phyloP scores from a whole-genome alignment of 805 yeast genomes.

The Candida arabinofermentans region DNA sequence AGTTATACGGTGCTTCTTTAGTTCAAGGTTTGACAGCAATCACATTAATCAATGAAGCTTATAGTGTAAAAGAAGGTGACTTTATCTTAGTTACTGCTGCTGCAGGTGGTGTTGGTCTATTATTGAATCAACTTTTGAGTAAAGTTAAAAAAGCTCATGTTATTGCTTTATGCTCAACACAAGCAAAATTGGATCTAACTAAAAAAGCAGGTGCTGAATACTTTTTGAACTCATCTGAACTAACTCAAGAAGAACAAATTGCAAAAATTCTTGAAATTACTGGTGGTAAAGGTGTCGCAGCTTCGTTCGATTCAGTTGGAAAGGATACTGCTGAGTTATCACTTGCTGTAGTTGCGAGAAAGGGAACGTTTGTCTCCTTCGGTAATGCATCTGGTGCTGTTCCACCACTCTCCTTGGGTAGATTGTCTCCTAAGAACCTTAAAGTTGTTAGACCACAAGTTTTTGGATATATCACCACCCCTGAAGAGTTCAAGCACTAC shows the following conservation, averaged over 20 bases:
- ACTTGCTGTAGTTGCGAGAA: slow-evolving; percentile 53
- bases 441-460: slow-evolving; percentile 63
- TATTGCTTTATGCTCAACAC: slow-evolving; percentile 80
- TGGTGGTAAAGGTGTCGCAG: slow-evolving; percentile 62
- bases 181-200: slow-evolving; percentile 65
- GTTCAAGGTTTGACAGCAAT: slow-evolving; percentile 79
- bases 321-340: slow-evolving; percentile 71
- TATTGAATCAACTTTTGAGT: slow-evolving; percentile 61
- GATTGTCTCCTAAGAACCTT: slow-evolving; percentile 59
- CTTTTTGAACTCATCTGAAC: slow-evolving; percentile 45
- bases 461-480: slow-evolving; percentile 45
- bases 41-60: slow-evolving; percentile 63
- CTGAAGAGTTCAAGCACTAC: slow-evolving; percentile 55
- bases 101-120: slow-evolving; percentile 89
- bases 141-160: slow-evolving; percentile 64
- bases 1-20: slow-evolving; percentile 55
- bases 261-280: slow-evolving; percentile 57
- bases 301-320: slow-evolving; percentile 72
- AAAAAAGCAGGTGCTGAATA: slow-evolving; percentile 74
- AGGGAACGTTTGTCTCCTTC: slow-evolving; percentile 70
- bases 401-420: slow-evolving; percentile 54
- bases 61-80: slow-evolving; percentile 66
- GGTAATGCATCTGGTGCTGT: slow-evolving; percentile 89
- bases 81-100: slow-evolving; percentile 82
- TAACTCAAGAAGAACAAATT: slow-evolving; percentile 49